These are phyloP conservation scores for Phytopythium boreale DNA, from an alignment of 352 stramenopile species.

Conservation along the genomic window DNA sequence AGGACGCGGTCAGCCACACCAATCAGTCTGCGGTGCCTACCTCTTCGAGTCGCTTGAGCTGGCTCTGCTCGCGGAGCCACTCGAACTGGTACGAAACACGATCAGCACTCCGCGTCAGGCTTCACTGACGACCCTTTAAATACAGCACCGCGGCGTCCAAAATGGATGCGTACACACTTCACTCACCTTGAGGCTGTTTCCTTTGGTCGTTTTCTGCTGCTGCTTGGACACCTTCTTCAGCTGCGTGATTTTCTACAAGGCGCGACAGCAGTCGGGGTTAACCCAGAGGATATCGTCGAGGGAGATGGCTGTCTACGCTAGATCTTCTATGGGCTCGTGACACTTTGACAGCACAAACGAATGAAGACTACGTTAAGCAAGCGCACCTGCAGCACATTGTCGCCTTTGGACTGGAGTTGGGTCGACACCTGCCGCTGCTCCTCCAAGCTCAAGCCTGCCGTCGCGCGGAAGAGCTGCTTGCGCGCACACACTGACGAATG, in stretches of 20 bases:
- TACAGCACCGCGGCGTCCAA: no score
- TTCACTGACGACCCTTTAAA: no score
- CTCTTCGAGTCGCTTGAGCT: constrained; percentile 64
- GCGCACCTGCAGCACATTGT: constrained; percentile 54
- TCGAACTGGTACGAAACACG: constrained; percentile 35
- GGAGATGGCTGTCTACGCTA: no score
- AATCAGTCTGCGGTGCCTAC: constrained; percentile 13
- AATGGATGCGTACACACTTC: not conserved
- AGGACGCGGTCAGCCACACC: no score
- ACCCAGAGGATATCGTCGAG: not conserved
- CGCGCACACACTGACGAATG: constrained; percentile 15
- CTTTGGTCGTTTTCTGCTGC: constrained; percentile 51
- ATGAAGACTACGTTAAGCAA: not conserved
- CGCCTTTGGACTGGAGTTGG: constrained; percentile 42
- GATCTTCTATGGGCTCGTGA: no score
- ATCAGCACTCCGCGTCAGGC: not conserved
- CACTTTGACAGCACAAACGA: not conserved
- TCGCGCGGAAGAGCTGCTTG: constrained; percentile 71
- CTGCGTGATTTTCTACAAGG: constrained; percentile 48
- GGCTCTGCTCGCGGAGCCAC: constrained; percentile 63
- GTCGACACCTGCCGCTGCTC: constrained; percentile 57
- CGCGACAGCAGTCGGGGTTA: no score
- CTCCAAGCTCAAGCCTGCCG: constrained; percentile 52
- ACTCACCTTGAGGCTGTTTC: constrained; percentile 57
- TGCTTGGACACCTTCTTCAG: constrained; percentile 64